Evolutionary conservation across 192 early-diverging fungal species (phyloP).

Genomic region (Coemansia sp.): DNA sequence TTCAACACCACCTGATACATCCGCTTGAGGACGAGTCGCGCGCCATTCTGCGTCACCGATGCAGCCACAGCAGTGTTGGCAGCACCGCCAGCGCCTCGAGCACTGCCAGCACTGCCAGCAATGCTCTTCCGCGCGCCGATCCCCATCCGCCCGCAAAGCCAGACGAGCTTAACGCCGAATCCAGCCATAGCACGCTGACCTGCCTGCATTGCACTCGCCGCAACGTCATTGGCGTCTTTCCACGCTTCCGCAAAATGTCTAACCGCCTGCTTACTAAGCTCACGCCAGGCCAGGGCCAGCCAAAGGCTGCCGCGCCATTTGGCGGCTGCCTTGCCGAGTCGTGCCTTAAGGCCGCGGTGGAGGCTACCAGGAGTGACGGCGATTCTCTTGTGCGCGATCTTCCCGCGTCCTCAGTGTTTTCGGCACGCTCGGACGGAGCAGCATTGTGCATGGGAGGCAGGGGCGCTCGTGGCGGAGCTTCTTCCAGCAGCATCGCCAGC

Average conservation of each 20-base stretch:
- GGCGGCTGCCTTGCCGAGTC: constrained; percentile 13
- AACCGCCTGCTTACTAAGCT: constrained; percentile 26
- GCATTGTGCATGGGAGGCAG: constrained; percentile 27
- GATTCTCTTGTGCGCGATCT: constrained; percentile 21
- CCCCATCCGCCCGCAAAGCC: neutral
- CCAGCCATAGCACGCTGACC: constrained; percentile 21
- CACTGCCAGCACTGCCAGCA: constrained; percentile 7
- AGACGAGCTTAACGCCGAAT: neutral
- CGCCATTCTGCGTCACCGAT: constrained; percentile 14
- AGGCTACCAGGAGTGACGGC: neutral
- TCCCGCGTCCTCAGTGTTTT: constrained; percentile 11
- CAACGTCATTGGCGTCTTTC: constrained; percentile 38
- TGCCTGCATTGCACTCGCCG: constrained; percentile 41
- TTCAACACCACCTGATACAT: neutral
- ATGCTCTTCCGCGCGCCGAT: constrained; percentile 10
- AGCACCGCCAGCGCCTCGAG: constrained; percentile 24
- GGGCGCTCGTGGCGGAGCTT: constrained; percentile 4
- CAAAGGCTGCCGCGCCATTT: constrained; percentile 1
- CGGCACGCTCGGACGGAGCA: constrained; percentile 17
- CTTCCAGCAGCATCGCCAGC: neutral
- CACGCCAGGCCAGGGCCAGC: constrained; percentile 23
- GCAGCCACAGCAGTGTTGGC: constrained; percentile 31
- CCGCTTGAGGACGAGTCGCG: constrained; percentile 20
- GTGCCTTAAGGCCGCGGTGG: constrained; percentile 3
- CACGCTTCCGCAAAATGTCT: constrained; percentile 37